These are phyloP conservation scores for Flueggea neowawraea DNA, from an alignment of 441 rosid genomes.

Conservation along the genomic window DNA sequence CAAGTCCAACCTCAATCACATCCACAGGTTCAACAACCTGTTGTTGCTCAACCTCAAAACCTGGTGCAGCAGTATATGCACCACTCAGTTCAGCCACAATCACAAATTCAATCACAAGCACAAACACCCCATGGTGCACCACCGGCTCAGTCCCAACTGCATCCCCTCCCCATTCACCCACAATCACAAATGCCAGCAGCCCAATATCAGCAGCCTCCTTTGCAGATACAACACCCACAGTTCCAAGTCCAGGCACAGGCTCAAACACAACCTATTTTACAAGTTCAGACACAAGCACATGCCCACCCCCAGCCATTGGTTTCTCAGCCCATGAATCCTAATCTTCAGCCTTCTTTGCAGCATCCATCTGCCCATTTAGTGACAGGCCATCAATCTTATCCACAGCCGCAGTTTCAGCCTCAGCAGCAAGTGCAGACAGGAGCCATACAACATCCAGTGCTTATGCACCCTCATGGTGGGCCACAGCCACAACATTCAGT, in stretches of 20 bases:
- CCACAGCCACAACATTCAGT: constrained; percentile 33
- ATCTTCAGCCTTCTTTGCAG: constrained; percentile 34
- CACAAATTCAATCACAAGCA: constrained; percentile 32
- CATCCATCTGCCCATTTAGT: constrained; percentile 41
- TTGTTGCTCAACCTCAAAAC: constrained; percentile 38
- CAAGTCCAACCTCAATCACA: constrained; percentile 31
- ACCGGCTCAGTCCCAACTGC: constrained; percentile 32
- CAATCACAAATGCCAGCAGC: constrained; percentile 28
- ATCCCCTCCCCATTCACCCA: constrained; percentile 18
- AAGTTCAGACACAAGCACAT: constrained; percentile 31
- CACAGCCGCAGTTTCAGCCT: constrained; percentile 44
- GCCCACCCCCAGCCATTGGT: constrained; percentile 28
- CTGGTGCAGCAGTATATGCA: constrained; percentile 45
- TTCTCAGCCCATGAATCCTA: constrained; percentile 32
- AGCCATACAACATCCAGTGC: constrained; percentile 35
- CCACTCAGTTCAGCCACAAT: constrained; percentile 23
- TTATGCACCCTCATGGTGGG: constrained; percentile 35
- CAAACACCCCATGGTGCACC: constrained; percentile 26
- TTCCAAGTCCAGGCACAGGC: constrained; percentile 27
- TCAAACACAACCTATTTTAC: constrained; percentile 29
- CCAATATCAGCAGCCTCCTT: constrained; percentile 47
- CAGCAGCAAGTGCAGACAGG: constrained; percentile 40
- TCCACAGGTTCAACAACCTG: constrained; percentile 30
- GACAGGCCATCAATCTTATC: constrained; percentile 57
- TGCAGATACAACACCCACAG: constrained; percentile 28